Evolutionary conservation across 1,139 yeast genomes (phyloP).

Genomic region (Lodderomyces theae): DNA sequence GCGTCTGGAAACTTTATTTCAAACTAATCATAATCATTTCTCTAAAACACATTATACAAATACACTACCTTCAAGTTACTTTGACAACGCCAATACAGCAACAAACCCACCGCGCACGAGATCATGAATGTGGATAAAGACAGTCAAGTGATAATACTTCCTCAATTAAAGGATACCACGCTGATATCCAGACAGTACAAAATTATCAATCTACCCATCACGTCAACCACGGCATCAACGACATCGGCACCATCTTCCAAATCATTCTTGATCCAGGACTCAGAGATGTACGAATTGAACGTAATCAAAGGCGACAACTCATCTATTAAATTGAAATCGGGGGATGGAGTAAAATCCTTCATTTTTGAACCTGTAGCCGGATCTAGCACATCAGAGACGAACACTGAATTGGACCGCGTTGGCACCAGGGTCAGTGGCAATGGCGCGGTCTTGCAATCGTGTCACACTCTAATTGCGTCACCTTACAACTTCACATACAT

Average conservation of each 20-base stretch:
- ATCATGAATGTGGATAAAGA: conserved; percentile 11
- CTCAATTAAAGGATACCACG: conserved; percentile 1
- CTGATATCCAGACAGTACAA: conserved; percentile 11
- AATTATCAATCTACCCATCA: conserved; percentile 26
- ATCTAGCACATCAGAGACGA: neutral
- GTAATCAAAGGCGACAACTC: conserved; percentile 30
- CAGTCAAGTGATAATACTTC: conserved; percentile 12
- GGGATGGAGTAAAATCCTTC: conserved; percentile 35
- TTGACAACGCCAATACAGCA: too few species aligned
- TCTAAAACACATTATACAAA: too few species aligned
- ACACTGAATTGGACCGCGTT: too few species aligned
- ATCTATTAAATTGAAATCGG: conserved; percentile 20
- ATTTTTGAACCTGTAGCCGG: conserved; percentile 26
- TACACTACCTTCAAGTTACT: too few species aligned
- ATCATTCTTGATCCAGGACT: conserved; percentile 21
- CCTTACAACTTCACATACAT: conserved; percentile 42
- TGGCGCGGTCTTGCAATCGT: conserved; percentile 33
- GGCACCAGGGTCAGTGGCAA: neutral
- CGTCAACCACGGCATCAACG: conserved; percentile 8
- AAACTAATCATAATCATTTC: too few species aligned
- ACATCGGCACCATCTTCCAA: conserved; percentile 15
- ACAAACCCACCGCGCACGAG: neutral
- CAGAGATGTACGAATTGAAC: conserved; percentile 30
- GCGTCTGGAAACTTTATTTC: too few species aligned
- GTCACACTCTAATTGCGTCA: conserved; percentile 41